Percentiles rank a stretch among this genome's conserved stretches.
Evolutionary conservation across 352 stramenopile species (phyloP).

Genomic region (Globisporangium splendens): DNA sequence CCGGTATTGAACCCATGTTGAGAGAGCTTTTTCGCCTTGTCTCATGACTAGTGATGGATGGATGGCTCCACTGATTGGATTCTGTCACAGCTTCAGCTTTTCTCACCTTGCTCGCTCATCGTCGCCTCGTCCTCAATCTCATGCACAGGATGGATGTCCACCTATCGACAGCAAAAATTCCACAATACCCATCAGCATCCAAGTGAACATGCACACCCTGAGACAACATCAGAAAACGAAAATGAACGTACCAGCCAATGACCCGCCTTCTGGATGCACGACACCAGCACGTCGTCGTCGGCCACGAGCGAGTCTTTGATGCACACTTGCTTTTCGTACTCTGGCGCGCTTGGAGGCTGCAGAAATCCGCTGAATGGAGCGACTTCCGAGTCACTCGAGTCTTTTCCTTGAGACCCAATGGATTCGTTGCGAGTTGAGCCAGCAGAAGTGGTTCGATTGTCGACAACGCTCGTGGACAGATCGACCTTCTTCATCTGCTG

Average conservation of each 20-base stretch:
- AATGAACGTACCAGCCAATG: constrained; percentile 51
- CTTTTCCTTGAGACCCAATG: too few relatives aligned
- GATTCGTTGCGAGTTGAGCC: constrained; percentile 1
- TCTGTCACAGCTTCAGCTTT: not conserved
- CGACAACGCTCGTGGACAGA: constrained; percentile 71
- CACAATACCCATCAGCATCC: constrained; percentile 6
- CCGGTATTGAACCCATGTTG: too few relatives aligned
- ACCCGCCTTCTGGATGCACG: constrained; percentile 50
- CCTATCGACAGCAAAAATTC: constrained; percentile 18
- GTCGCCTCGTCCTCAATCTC: constrained; percentile 18
- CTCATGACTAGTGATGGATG: not conserved
- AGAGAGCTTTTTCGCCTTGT: constrained; percentile 3
- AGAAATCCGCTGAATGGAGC: constrained; percentile 59
- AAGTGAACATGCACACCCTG: not conserved
- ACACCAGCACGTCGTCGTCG: constrained; percentile 54
- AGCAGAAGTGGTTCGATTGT: constrained; percentile 28
- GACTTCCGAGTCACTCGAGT: constrained; percentile 1
- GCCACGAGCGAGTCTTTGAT: constrained; percentile 36
- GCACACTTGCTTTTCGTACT: constrained; percentile 23
- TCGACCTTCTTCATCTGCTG: constrained; percentile 88
- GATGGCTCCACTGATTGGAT: too few relatives aligned
- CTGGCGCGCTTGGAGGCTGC: constrained; percentile 31
- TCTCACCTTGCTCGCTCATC: not conserved
- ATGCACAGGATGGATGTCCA: constrained; percentile 41
- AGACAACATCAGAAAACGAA: not conserved